These are phyloP conservation scores for Friedmanniomyces simplex DNA, from an alignment of 495 filamentous ascomycete species.

Conservation along the genomic window DNA sequence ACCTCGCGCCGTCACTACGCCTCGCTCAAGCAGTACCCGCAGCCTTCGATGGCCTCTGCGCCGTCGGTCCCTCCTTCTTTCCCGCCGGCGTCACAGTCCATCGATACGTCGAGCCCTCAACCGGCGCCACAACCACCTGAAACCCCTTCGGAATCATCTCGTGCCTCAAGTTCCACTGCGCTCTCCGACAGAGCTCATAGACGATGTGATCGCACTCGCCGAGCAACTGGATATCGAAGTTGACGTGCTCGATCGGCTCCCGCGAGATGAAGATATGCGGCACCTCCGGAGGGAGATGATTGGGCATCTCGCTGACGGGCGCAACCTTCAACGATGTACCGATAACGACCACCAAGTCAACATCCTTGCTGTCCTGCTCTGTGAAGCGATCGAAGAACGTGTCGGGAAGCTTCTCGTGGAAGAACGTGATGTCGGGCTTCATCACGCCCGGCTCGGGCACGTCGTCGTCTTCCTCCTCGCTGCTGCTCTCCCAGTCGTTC, in stretches of 20 bases:
- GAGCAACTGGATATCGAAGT: constrained; percentile 90
- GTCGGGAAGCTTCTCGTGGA: constrained; percentile 79
- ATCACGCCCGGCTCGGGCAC: constrained; percentile 73
- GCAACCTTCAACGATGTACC: constrained; percentile 95
- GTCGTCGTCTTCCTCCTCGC: constrained; percentile 54
- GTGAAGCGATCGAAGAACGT: constrained; percentile 73
- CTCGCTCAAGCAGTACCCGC: not conserved
- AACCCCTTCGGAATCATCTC: constrained; percentile 16
- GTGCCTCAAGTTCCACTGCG: constrained; percentile 54
- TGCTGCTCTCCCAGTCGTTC: constrained; percentile 52
- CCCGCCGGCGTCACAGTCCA: constrained; percentile 1
- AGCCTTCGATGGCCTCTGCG: not conserved
- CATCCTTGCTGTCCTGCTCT: constrained; percentile 63
- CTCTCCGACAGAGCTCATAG: constrained; percentile 72
- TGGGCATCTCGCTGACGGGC: constrained; percentile 83
- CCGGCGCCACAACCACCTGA: not conserved
- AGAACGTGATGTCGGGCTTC: constrained; percentile 99
- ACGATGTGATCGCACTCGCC: constrained; percentile 92
- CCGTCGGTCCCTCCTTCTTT: not conserved
- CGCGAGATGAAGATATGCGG: constrained; percentile 93
- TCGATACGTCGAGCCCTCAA: constrained; percentile 3
- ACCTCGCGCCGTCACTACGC: not conserved
- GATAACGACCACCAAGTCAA: constrained; percentile 92
- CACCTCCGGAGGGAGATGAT: constrained; percentile 62
- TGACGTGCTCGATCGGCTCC: constrained; percentile 75